Conservation (phyloP, 345 rosid genomes). For the Hibiscus syriacus region DNA sequence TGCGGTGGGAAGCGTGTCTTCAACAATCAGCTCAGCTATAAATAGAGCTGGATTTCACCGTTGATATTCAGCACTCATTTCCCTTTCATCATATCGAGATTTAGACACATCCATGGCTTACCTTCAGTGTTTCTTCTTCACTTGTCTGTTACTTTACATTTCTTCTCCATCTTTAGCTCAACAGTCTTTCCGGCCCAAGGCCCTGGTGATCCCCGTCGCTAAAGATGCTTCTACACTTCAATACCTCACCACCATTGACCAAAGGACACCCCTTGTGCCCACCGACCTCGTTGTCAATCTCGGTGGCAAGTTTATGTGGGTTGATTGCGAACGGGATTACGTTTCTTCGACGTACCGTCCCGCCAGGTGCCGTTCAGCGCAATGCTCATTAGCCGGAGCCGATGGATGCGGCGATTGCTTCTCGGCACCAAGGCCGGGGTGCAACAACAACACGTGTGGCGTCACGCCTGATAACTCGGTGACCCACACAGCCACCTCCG, state of each 20-base stretch:
- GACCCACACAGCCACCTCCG: slow-evolving; percentile 31
- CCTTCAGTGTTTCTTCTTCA: neutral
- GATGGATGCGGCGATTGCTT: slow-evolving; percentile 41
- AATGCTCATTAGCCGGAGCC: slow-evolving; percentile 45
- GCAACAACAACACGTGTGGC: slow-evolving; percentile 64
- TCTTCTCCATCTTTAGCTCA: slow-evolving; percentile 24
- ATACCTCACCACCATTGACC: slow-evolving; percentile 44
- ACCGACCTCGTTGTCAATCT: slow-evolving; percentile 45
- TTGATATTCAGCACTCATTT: no score
- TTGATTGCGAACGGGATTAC: slow-evolving; percentile 46
- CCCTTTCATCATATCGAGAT: neutral
- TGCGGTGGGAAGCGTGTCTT: no score
- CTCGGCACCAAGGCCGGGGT: slow-evolving; percentile 54
- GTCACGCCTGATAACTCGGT: slow-evolving; percentile 42
- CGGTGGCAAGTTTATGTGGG: slow-evolving; percentile 59
- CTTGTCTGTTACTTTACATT: slow-evolving; percentile 11
- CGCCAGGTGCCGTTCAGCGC: slow-evolving; percentile 43
- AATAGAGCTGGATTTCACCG: neutral
- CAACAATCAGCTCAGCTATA: no score
- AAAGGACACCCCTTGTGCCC: slow-evolving; percentile 50
- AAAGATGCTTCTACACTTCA: slow-evolving; percentile 59
- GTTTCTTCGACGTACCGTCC: slow-evolving; percentile 54
- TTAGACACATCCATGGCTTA: no score
- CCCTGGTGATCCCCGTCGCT: slow-evolving; percentile 49
- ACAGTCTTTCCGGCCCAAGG: slow-evolving; percentile 56